Evolutionary conservation across 2,329 filamentous ascomycete genomes (phyloP).

Genomic region (Cladosporium sp.): DNA sequence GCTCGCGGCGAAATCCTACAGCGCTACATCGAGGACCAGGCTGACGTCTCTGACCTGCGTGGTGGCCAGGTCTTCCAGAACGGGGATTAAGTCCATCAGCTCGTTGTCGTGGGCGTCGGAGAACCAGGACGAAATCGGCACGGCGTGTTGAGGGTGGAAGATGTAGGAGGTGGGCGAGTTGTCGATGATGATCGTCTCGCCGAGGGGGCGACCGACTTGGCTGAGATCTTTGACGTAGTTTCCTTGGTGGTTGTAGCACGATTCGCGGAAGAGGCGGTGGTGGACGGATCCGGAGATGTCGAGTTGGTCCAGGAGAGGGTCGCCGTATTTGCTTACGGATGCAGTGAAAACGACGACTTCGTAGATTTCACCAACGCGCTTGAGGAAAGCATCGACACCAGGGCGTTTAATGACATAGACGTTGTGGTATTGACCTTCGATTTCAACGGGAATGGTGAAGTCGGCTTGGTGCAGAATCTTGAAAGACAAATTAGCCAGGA

Average conservation of each 20-base stretch:
- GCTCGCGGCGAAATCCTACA: constrained; percentile 38
- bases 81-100: constrained; percentile 91
- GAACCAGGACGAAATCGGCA: constrained; percentile 99
- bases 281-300: constrained; percentile 97
- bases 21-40: constrained; percentile 84
- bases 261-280: constrained; percentile 93
- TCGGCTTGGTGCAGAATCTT: constrained; percentile 97
- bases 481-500: constrained; percentile 4
- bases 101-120: constrained; percentile 99
- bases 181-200: constrained; percentile 98
- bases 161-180: constrained; percentile 99
- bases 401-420: constrained; percentile 99
- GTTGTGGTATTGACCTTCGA: constrained; percentile 98
- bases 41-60: constrained; percentile 90
- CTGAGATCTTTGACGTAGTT: constrained; percentile 99
- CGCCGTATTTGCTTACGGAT: constrained; percentile 98
- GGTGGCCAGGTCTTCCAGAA: constrained; percentile 92
- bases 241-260: constrained; percentile 98
- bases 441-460: constrained; percentile 98
- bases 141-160: constrained; percentile 97
- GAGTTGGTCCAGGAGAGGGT: constrained; percentile 90
- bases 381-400: constrained; percentile 99
- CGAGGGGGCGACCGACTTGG: constrained; percentile 89
- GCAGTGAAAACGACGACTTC: constrained; percentile 98
- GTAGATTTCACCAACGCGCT: constrained; percentile 92